Evolutionary conservation across 495 filamentous ascomycete genomes (phyloP).

Genomic region (Tuber brumale): DNA sequence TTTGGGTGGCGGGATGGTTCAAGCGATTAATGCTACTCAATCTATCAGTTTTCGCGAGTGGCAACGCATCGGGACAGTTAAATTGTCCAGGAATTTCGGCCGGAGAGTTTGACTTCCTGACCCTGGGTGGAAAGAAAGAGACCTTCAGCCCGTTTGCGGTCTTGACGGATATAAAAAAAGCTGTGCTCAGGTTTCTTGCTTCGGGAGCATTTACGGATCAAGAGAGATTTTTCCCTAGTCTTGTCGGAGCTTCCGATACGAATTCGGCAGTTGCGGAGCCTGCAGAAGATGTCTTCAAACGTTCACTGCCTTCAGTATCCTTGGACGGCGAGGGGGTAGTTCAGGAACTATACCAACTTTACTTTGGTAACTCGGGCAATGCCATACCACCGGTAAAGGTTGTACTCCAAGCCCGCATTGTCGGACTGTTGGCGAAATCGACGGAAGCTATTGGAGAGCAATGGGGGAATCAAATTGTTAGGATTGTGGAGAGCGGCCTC

Average conservation of each 20-base stretch:
- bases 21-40: constrained; percentile 69
- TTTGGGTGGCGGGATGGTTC: constrained; percentile 69
- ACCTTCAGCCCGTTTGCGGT: constrained; percentile 45
- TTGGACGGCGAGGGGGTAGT: constrained; percentile 65
- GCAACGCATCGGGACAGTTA: constrained; percentile 38
- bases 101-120: constrained; percentile 69
- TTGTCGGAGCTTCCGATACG: constrained; percentile 72
- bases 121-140: constrained; percentile 56
- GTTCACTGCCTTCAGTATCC: constrained; percentile 56
- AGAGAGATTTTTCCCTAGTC: constrained; percentile 71
- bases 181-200: constrained; percentile 62
- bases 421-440: constrained; percentile 71
- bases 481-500: constrained; percentile 62
- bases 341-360: constrained; percentile 59
- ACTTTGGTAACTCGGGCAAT: constrained; percentile 51
- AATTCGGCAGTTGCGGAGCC: constrained; percentile 73
- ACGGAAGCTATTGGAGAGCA: constrained; percentile 53
- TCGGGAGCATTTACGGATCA: constrained; percentile 76
- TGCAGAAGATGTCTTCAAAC: constrained; percentile 79
- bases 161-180: constrained; percentile 51
- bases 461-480: constrained; percentile 58
- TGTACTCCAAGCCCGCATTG: constrained; percentile 66
- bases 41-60: constrained; percentile 40
- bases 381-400: constrained; percentile 54
- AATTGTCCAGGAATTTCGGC: constrained; percentile 63